Evolutionary conservation across 1,284 basidiomycete species (phyloP), one percentile per base, ranked within the genome.

Genomic region (Trichosporon coremiiforme): DNA sequence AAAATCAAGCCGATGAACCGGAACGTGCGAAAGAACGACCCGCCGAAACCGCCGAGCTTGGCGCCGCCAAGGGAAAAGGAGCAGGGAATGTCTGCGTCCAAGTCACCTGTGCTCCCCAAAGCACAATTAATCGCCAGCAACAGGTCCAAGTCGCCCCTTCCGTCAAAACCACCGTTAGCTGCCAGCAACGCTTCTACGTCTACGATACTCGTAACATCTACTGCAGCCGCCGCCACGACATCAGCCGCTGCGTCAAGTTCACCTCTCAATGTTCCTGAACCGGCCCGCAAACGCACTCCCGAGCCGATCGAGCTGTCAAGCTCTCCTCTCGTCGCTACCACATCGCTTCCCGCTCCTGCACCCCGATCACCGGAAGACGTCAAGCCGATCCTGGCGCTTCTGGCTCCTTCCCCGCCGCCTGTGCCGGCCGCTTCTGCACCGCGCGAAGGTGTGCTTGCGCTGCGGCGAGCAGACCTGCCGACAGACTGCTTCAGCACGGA

Each of bases 1-100:
- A 60, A 60, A 31, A n/a, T 60, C 15, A 60, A 60, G 57, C 57
- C 57, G 29, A 17, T 33, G 57, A 60, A 60, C 31, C 57, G 57
- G 15, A 60, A 60, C 8, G 31, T 60, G 29, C 57, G 57, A 15
- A 60, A 60, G 57, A 60, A 60, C 8, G 57, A 60, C 4, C 57
- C 57, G 29, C 57, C 29, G 29, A 60, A 35, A n/a, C 57, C 29
- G 29, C 25, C 55, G 4, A 45, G 41, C 15, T 6, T 17, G 22
- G 55, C 55, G 0, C 4, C 10, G 22, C 22, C 53, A 15, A 55
- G n/a, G 45, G 45, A 12, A 20, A 53, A 53, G 47, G 47, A 53
- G 47, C 5, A 53, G 20, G 47, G 3, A 53, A 1, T 4, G 6
- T 8, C 9, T 9, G 6, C 20, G n/a, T 53, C 47, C 47, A 53